Evolutionary conservation across 129 eudicot species (phyloP).

Genomic region (Lonicera japonica): DNA sequence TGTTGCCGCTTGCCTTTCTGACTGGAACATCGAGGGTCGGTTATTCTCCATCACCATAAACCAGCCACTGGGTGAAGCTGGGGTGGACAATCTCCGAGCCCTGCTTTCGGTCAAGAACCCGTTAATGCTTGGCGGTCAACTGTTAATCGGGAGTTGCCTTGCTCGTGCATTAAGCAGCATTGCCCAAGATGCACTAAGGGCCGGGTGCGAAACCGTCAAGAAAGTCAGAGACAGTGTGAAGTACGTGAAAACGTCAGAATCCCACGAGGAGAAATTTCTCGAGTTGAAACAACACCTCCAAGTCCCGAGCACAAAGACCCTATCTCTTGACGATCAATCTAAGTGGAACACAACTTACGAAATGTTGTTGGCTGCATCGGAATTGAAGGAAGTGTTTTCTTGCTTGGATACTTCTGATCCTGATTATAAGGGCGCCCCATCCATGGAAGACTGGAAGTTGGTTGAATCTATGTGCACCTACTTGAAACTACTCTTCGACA

Average conservation of each 20-base stretch:
- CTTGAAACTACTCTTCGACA: slow-evolving; percentile 57
- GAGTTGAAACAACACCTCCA: slow-evolving; percentile 82
- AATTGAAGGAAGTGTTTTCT: slow-evolving; percentile 83
- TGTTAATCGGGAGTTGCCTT: slow-evolving; percentile 58
- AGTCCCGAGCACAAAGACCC: slow-evolving; percentile 61
- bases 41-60: slow-evolving; percentile 65
- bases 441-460: slow-evolving; percentile 68
- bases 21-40: slow-evolving; percentile 76
- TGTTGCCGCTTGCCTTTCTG: slow-evolving; percentile 72
- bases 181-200: slow-evolving; percentile 49
- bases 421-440: slow-evolving; percentile 61
- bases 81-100: slow-evolving; percentile 53
- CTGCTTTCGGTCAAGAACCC: slow-evolving; percentile 74
- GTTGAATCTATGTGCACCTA: slow-evolving; percentile 49
- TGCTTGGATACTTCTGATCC: slow-evolving; percentile 76
- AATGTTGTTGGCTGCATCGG: slow-evolving; percentile 75
- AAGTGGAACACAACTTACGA: slow-evolving; percentile 91
- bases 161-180: slow-evolving; percentile 66
- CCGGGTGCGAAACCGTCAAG: slow-evolving; percentile 42
- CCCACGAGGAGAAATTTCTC: slow-evolving; percentile 66
- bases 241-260: slow-evolving; percentile 87
- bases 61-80: slow-evolving; percentile 57
- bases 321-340: slow-evolving; percentile 68
- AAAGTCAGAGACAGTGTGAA: slow-evolving; percentile 82
- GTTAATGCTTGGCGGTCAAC: slow-evolving; percentile 62